Evolutionary conservation across 2,329 filamentous ascomycete species (phyloP).

Genomic region (Xylaria arbuscula): DNA sequence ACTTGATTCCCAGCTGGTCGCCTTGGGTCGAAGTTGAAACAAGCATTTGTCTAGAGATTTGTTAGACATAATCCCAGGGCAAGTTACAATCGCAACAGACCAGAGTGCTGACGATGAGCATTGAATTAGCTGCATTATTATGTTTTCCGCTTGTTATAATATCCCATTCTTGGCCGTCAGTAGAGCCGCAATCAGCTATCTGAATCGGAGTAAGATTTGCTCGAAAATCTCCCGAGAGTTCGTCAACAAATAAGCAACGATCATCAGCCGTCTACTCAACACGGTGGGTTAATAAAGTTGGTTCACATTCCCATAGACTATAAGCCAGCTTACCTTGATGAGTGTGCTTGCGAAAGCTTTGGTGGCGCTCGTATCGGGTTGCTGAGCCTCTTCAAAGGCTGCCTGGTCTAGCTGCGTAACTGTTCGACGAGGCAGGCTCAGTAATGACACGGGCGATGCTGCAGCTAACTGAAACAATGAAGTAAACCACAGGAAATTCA

Average conservation of each 20-base stretch:
- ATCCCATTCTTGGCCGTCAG: constrained; percentile 57
- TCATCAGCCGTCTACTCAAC: constrained; percentile 53
- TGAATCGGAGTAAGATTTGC: constrained; percentile 58
- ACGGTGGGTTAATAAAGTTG: constrained; percentile 21
- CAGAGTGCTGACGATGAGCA: constrained; percentile 66
- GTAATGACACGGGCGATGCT: constrained; percentile 32
- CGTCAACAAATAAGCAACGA: constrained; percentile 56
- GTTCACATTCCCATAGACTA: not conserved
- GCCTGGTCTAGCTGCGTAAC: constrained; percentile 53
- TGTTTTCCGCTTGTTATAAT: constrained; percentile 61
- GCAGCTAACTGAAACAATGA: constrained; percentile 32
- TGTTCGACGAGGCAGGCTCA: constrained; percentile 35
- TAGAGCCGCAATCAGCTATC: constrained; percentile 55
- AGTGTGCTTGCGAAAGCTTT: constrained; percentile 54
- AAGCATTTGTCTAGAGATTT: constrained; percentile 61
- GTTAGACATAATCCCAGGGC: constrained; percentile 14
- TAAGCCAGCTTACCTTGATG: constrained; percentile 50
- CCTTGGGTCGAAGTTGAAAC: constrained; percentile 67
- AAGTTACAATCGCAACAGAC: constrained; percentile 44
- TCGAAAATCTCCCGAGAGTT: constrained; percentile 58
- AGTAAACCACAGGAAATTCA: constrained; percentile 23
- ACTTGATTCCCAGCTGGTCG: constrained; percentile 63
- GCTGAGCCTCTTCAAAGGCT: constrained; percentile 57
- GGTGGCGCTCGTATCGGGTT: constrained; percentile 56
- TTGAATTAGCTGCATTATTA: constrained; percentile 58